Conservation (phyloP, 176 grass and related monocot species). For the Rhynchospora breviuscula region DNA sequence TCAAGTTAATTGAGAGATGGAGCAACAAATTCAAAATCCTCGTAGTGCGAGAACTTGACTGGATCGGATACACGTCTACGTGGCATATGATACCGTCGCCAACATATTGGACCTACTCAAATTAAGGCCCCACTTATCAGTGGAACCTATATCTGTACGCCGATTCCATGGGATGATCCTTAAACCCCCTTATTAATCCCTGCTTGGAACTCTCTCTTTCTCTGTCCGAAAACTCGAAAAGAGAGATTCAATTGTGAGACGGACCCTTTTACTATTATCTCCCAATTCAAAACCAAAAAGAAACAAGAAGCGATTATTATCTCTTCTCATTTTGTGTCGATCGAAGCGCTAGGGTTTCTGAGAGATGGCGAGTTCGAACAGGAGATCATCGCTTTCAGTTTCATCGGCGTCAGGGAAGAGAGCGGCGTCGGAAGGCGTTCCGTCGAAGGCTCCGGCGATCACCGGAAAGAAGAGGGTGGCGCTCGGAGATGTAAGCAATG, state of each 20-base stretch:
- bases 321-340: background rate
- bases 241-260: background rate
- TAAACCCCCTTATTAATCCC: background rate
- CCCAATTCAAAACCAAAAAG: background rate
- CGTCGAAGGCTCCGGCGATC: slow-evolving; percentile 18
- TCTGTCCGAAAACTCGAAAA: slow-evolving; percentile 1
- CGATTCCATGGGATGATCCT: background rate
- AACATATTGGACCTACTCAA: background rate
- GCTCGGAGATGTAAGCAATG: slow-evolving; percentile 71
- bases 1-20: background rate
- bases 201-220: background rate
- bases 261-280: background rate
- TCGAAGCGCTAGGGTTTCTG: slow-evolving; percentile 11
- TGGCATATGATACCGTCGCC: too few species aligned
- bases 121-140: background rate
- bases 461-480: slow-evolving; percentile 82
- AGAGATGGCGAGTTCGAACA: slow-evolving; percentile 18
- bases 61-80: background rate
- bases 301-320: background rate
- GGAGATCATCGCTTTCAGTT: slow-evolving; percentile 37
- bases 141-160: background rate
- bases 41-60: background rate
- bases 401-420: slow-evolving; percentile 31
- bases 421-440: slow-evolving; percentile 26
- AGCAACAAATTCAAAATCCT: slow-evolving; percentile 5